Conservation (phyloP, 2,329 filamentous ascomycete species). For the Fusarium pseudoanthophilum region DNA sequence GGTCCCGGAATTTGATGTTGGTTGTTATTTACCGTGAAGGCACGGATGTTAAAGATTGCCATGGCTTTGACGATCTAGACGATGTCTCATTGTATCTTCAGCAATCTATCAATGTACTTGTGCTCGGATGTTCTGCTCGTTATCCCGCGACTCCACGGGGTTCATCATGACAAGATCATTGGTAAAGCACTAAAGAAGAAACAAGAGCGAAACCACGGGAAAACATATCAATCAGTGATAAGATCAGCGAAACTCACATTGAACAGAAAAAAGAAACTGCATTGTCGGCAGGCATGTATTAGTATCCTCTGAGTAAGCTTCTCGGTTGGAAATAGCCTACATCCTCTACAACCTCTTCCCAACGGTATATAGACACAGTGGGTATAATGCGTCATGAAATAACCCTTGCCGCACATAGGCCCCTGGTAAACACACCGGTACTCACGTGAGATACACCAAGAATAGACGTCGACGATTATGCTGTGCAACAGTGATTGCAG, state of each 20-base stretch:
- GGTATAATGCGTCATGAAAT: slow-evolving; percentile 6
- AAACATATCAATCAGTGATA: not conserved
- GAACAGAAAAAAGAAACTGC: not conserved
- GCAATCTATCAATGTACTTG: not conserved
- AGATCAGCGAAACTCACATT: not conserved
- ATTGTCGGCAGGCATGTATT: not conserved
- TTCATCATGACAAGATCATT: not conserved
- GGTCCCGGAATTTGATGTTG: slow-evolving; percentile 21
- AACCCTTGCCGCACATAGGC: not conserved
- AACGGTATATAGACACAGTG: slow-evolving; percentile 17
- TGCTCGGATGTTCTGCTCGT: not conserved
- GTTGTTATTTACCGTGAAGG: not conserved
- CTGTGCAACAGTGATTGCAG: not conserved
- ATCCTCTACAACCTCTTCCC: slow-evolving; percentile 14
- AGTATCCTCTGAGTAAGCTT: not conserved
- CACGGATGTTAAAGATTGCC: not conserved
- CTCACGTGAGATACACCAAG: slow-evolving; percentile 1
- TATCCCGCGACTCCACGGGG: not conserved
- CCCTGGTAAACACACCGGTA: not conserved
- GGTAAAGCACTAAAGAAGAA: not conserved
- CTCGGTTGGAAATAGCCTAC: not conserved
- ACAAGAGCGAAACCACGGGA: not conserved
- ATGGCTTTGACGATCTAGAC: not conserved
- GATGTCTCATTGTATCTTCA: not conserved
- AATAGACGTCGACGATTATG: not conserved